These are phyloP conservation scores for Penicilliopsis zonata DNA, from an alignment of 495 filamentous ascomycete species.

Conservation along the genomic window DNA sequence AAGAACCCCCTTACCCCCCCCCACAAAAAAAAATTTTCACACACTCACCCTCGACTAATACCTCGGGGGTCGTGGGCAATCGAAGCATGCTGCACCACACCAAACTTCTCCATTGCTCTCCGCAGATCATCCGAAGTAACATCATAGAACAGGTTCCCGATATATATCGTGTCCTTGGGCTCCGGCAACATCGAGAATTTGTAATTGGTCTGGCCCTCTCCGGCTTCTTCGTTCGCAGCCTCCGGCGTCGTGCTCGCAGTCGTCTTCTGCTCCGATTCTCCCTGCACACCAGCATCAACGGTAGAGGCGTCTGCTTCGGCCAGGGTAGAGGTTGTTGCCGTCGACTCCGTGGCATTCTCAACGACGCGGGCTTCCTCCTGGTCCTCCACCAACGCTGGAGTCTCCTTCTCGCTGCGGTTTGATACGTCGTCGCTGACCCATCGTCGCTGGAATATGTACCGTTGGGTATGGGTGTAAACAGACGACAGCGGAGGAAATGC, in stretches of 20 bases:
- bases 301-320: constrained; percentile 2
- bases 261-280: constrained; percentile 3
- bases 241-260: not conserved
- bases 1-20: too few species aligned
- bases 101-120: constrained; percentile 54
- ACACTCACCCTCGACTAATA: constrained; percentile 75
- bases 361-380: constrained; percentile 9
- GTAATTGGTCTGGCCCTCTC: not conserved
- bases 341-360: constrained; percentile 5
- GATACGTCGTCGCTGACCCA: constrained; percentile 28
- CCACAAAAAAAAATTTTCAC: too few species aligned
- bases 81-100: constrained; percentile 38
- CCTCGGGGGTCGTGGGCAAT: constrained; percentile 62
- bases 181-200: too few species aligned
- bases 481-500: constrained; percentile 15
- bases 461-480: constrained; percentile 10
- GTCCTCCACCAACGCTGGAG: constrained; percentile 11
- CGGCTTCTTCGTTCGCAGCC: not conserved
- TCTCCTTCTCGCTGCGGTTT: constrained; percentile 10
- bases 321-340: not conserved
- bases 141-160: constrained; percentile 85
- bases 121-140: constrained; percentile 58
- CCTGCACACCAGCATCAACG: not conserved
- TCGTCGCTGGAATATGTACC: constrained; percentile 23
- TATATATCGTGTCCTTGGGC: constrained; percentile 44